phyloP scores from a whole-genome alignment of 2,329 filamentous ascomycete species.

The Penicillium sp. region DNA sequence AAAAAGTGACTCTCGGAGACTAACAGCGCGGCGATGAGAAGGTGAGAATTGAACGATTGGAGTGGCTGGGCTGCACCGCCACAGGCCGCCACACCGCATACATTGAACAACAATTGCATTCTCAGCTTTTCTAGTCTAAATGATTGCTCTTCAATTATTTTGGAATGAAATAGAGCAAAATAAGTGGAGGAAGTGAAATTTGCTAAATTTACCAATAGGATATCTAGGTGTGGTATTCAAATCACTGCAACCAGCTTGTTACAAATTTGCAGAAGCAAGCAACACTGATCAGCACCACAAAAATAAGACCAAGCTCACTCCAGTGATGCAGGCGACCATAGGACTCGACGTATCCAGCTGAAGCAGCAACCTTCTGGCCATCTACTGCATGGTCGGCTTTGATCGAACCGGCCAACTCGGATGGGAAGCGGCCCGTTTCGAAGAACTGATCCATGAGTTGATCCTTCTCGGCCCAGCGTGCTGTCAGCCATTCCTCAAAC shows the following conservation, averaged over 20 bases:
- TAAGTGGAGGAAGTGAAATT: neutral
- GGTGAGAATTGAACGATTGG: slow-evolving; percentile 11
- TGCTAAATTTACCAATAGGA: neutral
- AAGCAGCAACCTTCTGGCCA: slow-evolving; percentile 33
- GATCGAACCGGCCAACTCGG: slow-evolving; percentile 57
- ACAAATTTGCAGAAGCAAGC: slow-evolving; percentile 35
- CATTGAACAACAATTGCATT: neutral
- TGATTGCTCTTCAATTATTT: neutral
- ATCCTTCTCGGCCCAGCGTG: slow-evolving; percentile 92
- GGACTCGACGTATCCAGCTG: slow-evolving; percentile 45
- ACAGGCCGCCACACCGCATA: slow-evolving; percentile 23
- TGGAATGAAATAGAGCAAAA: neutral
- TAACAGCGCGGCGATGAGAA: slow-evolving; percentile 22
- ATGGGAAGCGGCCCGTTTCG: slow-evolving; percentile 75
- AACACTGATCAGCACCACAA: slow-evolving; percentile 40
- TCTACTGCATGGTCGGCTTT: slow-evolving; percentile 44
- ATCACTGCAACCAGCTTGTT: slow-evolving; percentile 17
- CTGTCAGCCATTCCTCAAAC: slow-evolving; percentile 82
- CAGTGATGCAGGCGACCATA: slow-evolving; percentile 45
- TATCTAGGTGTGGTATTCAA: neutral
- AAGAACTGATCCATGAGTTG: slow-evolving; percentile 80
- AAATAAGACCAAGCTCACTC: slow-evolving; percentile 47
- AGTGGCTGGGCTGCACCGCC: slow-evolving; percentile 32
- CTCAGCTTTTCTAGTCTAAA: neutral
- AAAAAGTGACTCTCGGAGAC: slow-evolving; percentile 19